These are phyloP conservation scores for Trametes elegans DNA, from an alignment of 768 basidiomycete species.

Conservation along the genomic window DNA sequence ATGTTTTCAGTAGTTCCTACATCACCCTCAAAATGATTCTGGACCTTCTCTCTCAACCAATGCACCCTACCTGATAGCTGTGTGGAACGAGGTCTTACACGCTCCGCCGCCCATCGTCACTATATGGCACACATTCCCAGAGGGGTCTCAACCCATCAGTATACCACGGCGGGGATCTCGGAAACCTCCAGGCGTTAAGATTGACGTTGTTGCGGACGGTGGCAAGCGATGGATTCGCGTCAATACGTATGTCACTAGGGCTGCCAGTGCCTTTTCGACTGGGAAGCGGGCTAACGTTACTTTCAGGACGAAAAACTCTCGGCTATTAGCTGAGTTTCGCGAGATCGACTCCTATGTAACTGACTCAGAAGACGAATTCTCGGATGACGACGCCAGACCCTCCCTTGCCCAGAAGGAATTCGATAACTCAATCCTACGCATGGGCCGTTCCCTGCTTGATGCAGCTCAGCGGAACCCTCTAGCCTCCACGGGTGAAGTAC, in stretches of 20 bases:
- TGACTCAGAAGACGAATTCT: conserved; percentile 47
- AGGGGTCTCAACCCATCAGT: conserved; percentile 19
- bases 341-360: conserved; percentile 83
- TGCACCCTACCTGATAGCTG: conserved; percentile 75
- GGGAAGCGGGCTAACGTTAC: no score
- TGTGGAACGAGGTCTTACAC: conserved; percentile 75
- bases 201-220: conserved; percentile 77
- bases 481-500: conserved; percentile 33
- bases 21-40: conserved; percentile 42
- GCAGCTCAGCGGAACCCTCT: conserved; percentile 62
- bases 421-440: conserved; percentile 71
- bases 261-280: neutral
- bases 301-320: conserved; percentile 69
- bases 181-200: conserved; percentile 51
- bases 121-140: conserved; percentile 54
- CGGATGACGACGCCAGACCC: conserved; percentile 27
- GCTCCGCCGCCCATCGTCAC: conserved; percentile 56
- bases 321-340: conserved; percentile 75
- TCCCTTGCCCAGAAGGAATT: conserved; percentile 50
- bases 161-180: conserved; percentile 19
- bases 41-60: conserved; percentile 65
- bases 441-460: conserved; percentile 63
- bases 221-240: conserved; percentile 80
- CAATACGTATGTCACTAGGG: conserved; percentile 68
- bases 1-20: conserved; percentile 57